phyloP scores from a whole-genome alignment of 345 rosid genomes.

The Adansonia digitata region DNA sequence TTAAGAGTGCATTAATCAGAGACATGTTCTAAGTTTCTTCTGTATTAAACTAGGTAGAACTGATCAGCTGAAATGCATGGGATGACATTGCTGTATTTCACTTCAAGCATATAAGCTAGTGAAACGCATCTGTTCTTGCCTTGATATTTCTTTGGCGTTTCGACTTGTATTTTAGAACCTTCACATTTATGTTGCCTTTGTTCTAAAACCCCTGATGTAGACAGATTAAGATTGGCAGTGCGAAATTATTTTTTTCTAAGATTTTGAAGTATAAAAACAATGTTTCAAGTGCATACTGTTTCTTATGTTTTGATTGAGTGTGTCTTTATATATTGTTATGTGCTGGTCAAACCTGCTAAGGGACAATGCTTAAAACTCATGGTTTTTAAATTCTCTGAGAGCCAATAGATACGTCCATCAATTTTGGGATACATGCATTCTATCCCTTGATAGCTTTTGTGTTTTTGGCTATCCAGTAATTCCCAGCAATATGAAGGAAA shows the following conservation, averaged over 20 bases:
- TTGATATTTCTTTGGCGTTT: not conserved
- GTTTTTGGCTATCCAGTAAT: conserved; percentile 12
- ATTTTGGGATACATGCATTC: conserved; percentile 4
- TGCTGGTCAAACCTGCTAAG: conserved; percentile 24
- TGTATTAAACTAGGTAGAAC: not conserved
- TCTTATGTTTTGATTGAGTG: not conserved
- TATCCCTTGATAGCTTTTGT: not conserved
- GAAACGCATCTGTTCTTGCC: not conserved
- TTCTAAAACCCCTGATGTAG: not conserved
- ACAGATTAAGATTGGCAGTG: not conserved
- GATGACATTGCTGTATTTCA: not conserved
- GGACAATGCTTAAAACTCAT: conserved; percentile 28
- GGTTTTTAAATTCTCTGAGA: conserved; percentile 32
- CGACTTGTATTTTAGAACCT: not conserved
- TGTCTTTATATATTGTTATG: not conserved
- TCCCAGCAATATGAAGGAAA: conserved; percentile 43
- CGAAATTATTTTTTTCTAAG: not conserved
- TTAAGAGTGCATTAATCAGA: not conserved
- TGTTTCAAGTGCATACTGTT: not conserved
- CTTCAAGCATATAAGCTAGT: not conserved
- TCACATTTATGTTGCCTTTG: not conserved
- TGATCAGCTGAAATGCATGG: not conserved
- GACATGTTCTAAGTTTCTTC: not conserved
- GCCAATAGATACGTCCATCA: conserved; percentile 7
- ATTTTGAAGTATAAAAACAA: not conserved